Evolutionary conservation across 169 alveolate species (phyloP), one percentile per base, ranked within the genome.

Genomic region (Cryptosporidium muris): DNA sequence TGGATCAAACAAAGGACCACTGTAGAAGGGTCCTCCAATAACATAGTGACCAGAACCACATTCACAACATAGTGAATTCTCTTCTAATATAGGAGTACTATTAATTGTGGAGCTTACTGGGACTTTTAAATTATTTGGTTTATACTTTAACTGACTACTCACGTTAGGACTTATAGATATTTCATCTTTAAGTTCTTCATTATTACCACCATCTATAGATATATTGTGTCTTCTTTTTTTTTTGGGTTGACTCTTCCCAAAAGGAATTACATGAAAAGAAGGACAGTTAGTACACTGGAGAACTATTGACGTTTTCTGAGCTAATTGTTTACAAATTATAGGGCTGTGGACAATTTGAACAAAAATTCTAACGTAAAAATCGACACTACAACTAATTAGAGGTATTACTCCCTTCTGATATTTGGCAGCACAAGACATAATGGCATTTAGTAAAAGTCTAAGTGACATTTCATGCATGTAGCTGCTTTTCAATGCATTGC

Each of bases 281-380:
- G 91, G 92, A 58, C 97, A 94, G 34, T 91, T 92, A 38, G 90
- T 81, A 66, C 97, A 94, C 60, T 94, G 94, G 45, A 88, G 93
- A 64, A 96, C 94, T 54, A 94, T 85, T 40, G 97, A 96, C 9
- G 90, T 64, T 58, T 92, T 93, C 54, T 89, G 80, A 51, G 96
- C 91, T 48, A 93, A 89, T 63, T 91, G 90, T 82, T 96, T 95
- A 62, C 98, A 95, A 80, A 90, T 85, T 25, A 91, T 89, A 16
- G 98, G 92, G 81, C 93, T 92, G 52, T 91, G 93, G 48, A 88
- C 80, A 4, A 96, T 93, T 81, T 94, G 90, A 11, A 96, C 94
- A 67, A 95, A 94, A 6, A 96, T 92, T 54, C 99, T 89, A 51
- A 96, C 94, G 88, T 96, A 96, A 89, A 96, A 96, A 80, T 96